These are phyloP conservation scores for Cercophora sp. DNA, from an alignment of 495 filamentous ascomycete species.

Conservation along the genomic window DNA sequence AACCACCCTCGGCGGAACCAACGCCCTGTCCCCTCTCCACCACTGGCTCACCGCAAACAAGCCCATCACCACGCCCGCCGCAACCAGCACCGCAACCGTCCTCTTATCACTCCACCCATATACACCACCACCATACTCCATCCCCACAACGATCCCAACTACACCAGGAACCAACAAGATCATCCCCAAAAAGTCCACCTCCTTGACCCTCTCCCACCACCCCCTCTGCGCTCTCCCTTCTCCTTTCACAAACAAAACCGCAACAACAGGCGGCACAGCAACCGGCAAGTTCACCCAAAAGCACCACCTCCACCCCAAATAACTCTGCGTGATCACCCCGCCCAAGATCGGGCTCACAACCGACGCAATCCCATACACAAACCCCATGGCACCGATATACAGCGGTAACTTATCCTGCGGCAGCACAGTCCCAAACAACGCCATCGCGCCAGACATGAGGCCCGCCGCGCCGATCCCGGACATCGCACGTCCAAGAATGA, in stretches of 20 bases:
- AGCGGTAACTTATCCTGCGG: constrained; percentile 40
- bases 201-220: constrained; percentile 22
- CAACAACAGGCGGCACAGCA: constrained; percentile 52
- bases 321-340: constrained; percentile 14
- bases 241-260: constrained; percentile 39
- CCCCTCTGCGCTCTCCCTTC: neutral
- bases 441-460: constrained; percentile 26
- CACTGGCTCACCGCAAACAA: too few species aligned
- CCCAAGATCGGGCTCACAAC: constrained; percentile 23
- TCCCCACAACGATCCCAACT: constrained; percentile 41
- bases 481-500: constrained; percentile 55
- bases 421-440: constrained; percentile 38
- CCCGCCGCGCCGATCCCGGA: constrained; percentile 45
- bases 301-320: constrained; percentile 59
- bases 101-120: constrained; percentile 42
- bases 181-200: constrained; percentile 28
- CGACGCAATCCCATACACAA: constrained; percentile 37
- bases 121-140: constrained; percentile 46
- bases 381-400: constrained; percentile 39
- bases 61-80: constrained; percentile 36
- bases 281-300: constrained; percentile 71
- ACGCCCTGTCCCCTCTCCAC: too few species aligned
- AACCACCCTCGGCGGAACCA: too few species aligned
- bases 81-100: constrained; percentile 44
- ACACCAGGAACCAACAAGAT: constrained; percentile 40